A percentile compares a stretch with the other conserved stretches of the same genome.
Conservation (phyloP, 176 grass and related monocot genomes). For the Oryza nivara region DNA sequence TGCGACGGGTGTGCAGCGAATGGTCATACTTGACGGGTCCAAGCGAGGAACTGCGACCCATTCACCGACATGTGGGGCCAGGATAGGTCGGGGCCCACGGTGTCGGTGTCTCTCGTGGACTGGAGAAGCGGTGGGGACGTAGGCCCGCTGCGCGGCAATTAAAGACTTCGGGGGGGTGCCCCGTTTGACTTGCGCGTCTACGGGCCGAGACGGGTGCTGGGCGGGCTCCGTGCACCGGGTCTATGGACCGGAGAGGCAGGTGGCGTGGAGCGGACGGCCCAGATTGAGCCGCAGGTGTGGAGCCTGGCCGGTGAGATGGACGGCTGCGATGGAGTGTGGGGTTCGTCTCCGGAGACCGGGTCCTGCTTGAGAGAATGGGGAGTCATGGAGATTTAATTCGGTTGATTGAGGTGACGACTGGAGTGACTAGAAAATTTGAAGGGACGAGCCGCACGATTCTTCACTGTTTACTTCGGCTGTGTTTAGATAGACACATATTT, state of each 20-base stretch:
- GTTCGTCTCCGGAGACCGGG: neutral
- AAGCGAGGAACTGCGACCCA: neutral
- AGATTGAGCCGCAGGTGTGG: neutral
- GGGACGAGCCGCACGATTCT: neutral
- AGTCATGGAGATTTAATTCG: neutral
- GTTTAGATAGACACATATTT: too few species aligned
- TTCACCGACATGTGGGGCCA: neutral
- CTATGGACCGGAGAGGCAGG: neutral
- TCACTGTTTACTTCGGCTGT: neutral
- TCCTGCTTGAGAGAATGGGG: neutral
- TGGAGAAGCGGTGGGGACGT: neutral
- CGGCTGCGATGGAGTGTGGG: neutral
- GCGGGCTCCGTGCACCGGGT: neutral
- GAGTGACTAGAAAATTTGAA: neutral
- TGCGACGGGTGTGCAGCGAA: neutral
- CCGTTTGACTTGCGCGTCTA: slow-evolving; percentile 43
- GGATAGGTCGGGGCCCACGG: rapidly evolving
- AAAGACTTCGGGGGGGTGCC: slow-evolving; percentile 30
- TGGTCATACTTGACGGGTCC: slow-evolving; percentile 23
- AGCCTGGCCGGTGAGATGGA: neutral
- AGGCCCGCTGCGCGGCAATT: neutral
- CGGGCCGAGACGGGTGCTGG: neutral
- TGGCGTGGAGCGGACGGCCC: neutral
- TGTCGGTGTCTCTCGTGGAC: neutral
- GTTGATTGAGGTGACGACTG: slow-evolving; percentile 17